These are phyloP conservation scores for Pythium aquatile DNA, from an alignment of 352 stramenopile genomes.

Conservation along the genomic window DNA sequence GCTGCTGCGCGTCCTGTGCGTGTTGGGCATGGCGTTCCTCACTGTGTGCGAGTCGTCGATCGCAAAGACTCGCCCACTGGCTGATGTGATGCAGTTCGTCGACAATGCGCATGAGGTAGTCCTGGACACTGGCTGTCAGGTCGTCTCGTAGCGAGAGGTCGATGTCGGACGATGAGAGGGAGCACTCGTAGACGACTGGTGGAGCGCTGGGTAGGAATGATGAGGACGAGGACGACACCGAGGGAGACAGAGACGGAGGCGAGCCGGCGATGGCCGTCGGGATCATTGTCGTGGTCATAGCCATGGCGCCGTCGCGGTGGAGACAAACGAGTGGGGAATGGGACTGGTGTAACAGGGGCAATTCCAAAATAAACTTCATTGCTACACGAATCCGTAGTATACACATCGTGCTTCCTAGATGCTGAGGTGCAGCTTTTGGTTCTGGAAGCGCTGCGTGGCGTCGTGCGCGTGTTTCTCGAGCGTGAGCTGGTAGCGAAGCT, in stretches of 20 bases:
- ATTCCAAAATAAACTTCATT: neutral
- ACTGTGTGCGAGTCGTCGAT: slow-evolving; percentile 3
- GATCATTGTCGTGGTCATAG: neutral
- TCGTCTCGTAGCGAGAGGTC: slow-evolving; percentile 36
- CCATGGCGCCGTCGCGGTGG: neutral
- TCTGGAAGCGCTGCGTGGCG: slow-evolving; percentile 26
- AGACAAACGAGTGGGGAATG: neutral
- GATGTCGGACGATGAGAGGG: slow-evolving; percentile 35
- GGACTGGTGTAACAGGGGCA: neutral
- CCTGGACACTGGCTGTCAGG: slow-evolving; percentile 36
- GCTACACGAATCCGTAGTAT: neutral
- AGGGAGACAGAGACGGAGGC: neutral
- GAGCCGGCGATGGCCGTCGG: neutral
- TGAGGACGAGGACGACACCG: neutral
- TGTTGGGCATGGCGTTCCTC: slow-evolving; percentile 4
- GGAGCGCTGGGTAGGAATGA: too few species aligned
- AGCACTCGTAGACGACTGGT: slow-evolving; percentile 25
- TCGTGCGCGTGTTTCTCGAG: slow-evolving; percentile 19
- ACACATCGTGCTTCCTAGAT: slow-evolving; percentile 16
- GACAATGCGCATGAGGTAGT: slow-evolving; percentile 50
- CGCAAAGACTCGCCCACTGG: slow-evolving; percentile 33
- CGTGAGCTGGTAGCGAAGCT: slow-evolving; percentile 41
- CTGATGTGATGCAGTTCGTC: slow-evolving; percentile 55
- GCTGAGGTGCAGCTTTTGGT: slow-evolving; percentile 37
- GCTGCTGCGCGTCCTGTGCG: slow-evolving; percentile 4